Evolutionary conservation across 345 rosid genomes (phyloP).

Genomic region (Ceriops zippeliana): DNA sequence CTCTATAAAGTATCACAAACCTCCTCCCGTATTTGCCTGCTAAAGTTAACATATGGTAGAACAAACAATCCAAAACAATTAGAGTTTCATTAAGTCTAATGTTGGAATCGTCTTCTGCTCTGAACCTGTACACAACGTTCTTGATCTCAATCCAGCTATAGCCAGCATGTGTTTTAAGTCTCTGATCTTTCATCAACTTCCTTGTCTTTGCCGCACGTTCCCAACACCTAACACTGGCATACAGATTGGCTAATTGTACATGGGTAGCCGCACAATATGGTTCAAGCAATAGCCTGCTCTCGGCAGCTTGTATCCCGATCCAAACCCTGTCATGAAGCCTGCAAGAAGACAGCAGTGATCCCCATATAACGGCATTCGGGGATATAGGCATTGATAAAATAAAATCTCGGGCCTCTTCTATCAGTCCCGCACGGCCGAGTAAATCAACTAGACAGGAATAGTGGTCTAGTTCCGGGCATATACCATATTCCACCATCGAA

Average conservation of each 20-base stretch:
- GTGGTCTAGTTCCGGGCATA: constrained; percentile 63
- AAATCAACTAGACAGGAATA: constrained; percentile 91
- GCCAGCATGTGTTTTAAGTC: constrained; percentile 66
- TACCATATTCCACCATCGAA: constrained; percentile 51
- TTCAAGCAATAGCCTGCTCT: constrained; percentile 61
- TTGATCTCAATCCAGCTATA: constrained; percentile 83
- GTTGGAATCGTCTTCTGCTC: constrained; percentile 63
- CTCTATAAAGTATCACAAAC: constrained; percentile 1
- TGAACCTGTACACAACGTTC: constrained; percentile 55
- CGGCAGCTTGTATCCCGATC: constrained; percentile 81
- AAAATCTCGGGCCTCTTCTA: constrained; percentile 63
- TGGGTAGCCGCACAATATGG: constrained; percentile 80
- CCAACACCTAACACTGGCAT: constrained; percentile 65
- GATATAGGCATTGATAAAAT: constrained; percentile 57
- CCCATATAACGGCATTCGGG: constrained; percentile 82
- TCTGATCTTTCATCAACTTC: constrained; percentile 76
- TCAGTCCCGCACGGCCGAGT: constrained; percentile 70
- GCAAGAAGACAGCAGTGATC: constrained; percentile 78
- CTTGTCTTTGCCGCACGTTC: constrained; percentile 67
- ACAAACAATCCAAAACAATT: constrained; percentile 41
- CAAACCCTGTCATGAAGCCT: constrained; percentile 64
- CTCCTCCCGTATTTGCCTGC: constrained; percentile 24
- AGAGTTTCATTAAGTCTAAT: constrained; percentile 36
- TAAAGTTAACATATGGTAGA: constrained; percentile 47
- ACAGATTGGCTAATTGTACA: constrained; percentile 70